Conservation (phyloP, 805 yeast genomes). For the Kluyveromyces siamensis region DNA sequence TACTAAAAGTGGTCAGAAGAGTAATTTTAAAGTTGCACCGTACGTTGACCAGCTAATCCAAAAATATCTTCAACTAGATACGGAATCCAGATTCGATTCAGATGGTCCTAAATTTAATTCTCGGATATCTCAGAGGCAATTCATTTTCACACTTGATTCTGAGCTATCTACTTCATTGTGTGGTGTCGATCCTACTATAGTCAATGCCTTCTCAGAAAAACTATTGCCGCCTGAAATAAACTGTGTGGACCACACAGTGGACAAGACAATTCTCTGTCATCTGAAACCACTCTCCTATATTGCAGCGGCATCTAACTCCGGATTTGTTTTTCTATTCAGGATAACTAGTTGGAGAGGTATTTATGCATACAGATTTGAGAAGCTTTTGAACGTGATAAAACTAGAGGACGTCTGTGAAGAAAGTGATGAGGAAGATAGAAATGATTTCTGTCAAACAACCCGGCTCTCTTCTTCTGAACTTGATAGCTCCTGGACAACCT, state of each 20-base stretch:
- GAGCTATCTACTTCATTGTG: constrained; percentile 7
- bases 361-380: constrained; percentile 25
- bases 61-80: neutral
- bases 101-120: constrained; percentile 10
- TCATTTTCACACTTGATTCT: constrained; percentile 13
- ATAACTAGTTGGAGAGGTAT: constrained; percentile 22
- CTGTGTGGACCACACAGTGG: constrained; percentile 5
- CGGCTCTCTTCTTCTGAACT: neutral
- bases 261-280: constrained; percentile 15
- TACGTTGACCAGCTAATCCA: neutral
- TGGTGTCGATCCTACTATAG: constrained; percentile 16
- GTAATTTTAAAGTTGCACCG: neutral
- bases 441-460: neutral
- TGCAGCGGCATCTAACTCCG: constrained; percentile 20
- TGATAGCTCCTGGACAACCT: neutral
- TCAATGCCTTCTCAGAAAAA: constrained; percentile 17
- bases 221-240: constrained; percentile 14
- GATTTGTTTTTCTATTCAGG: constrained; percentile 18
- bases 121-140: constrained; percentile 10
- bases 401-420: neutral
- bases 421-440: neutral
- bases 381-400: constrained; percentile 53
- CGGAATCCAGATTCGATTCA: constrained; percentile 4
- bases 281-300: constrained; percentile 20
- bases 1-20: neutral